Evolutionary conservation across 1,139 yeast genomes (phyloP).

Genomic region (Taphrina pruni): DNA sequence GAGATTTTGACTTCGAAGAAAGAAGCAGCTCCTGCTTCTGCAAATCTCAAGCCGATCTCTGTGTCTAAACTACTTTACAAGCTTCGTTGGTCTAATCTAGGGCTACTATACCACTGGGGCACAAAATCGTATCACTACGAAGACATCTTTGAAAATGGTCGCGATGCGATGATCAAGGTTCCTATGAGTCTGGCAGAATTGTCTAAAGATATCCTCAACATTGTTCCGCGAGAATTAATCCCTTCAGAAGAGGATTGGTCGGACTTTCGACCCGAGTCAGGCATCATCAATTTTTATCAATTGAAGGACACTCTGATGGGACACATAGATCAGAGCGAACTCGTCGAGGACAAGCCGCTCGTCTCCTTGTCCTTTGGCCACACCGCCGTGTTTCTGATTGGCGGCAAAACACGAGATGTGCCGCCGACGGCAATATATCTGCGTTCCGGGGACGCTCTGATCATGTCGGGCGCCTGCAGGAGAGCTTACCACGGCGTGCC

Average conservation of each 20-base stretch:
- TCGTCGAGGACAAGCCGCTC: slow-evolving; percentile 43
- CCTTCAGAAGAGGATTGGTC: slow-evolving; percentile 46
- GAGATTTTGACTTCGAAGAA: slow-evolving; percentile 11
- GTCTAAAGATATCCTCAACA: slow-evolving; percentile 50
- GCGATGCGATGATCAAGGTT: slow-evolving; percentile 46
- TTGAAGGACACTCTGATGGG: slow-evolving; percentile 57
- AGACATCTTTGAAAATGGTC: slow-evolving; percentile 49
- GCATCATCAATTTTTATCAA: slow-evolving; percentile 56
- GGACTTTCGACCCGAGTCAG: slow-evolving; percentile 52
- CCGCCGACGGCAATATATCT: slow-evolving; percentile 50
- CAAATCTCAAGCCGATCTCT: slow-evolving; percentile 22
- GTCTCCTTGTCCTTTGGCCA: slow-evolving; percentile 44
- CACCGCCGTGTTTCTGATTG: slow-evolving; percentile 39
- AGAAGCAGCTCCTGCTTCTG: slow-evolving; percentile 18
- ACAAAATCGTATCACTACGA: slow-evolving; percentile 52
- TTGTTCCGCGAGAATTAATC: slow-evolving; percentile 46
- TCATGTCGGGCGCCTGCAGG: slow-evolving; percentile 56
- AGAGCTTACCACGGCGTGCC: slow-evolving; percentile 57
- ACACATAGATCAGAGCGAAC: slow-evolving; percentile 58
- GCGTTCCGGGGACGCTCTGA: slow-evolving; percentile 54
- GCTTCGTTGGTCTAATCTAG: slow-evolving; percentile 57
- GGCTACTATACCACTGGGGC: slow-evolving; percentile 59
- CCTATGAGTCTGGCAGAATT: slow-evolving; percentile 52
- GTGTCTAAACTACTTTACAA: slow-evolving; percentile 42
- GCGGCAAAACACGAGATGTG: slow-evolving; percentile 47